Evolutionary conservation across 352 stramenopile species (phyloP), one percentile per base, ranked within the genome.

Genomic region (Phytopythium litorale): DNA sequence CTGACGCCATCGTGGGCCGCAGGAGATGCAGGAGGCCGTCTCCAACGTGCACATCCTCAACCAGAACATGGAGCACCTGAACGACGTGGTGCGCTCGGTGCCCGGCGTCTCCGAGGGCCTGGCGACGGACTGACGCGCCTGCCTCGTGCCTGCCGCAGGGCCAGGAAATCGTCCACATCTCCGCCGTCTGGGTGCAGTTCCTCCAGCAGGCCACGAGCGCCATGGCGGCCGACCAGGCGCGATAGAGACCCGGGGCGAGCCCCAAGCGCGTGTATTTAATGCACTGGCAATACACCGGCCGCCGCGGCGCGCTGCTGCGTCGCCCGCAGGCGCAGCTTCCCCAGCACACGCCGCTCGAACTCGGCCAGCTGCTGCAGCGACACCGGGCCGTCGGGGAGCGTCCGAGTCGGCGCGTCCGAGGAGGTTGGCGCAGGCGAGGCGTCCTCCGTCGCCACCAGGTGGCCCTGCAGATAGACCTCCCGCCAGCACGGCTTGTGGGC

Each of bases 41-140:
- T 90, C 81, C n/a, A 91, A 91, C 55, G 76, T 91, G 25, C 79
- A 93, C 54, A 93, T 91, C 56, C 62, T 91, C 33, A 89, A 81
- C 61, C 84, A 91, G 60, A 91, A 91, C 48, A 69, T 93, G 52
- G 84, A 91, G 55, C 84, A 93, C 53, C 65, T 91, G 23, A 91
- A 93, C 51, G 84, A 93, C 38, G 81, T 93, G 58, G 84, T 93
- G 52, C 30, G 78, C 76, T 15, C 5, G 9, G 19, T 21, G 53
- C 9, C 23, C n/a, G 23, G 9, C 23, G 23, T 12, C 16, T 16
- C 18, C 8, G 13, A 35, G 2, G 28, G 48, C 12, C 21, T 35
- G 7, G 28, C 48, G 48, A 19, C 23, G 23, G 30, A 38, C 13
- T 15, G 13, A 21, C 7, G 4, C 21, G 42, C 42, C 6, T 4